A percentile compares a stretch with the other conserved stretches of the same genome.
phyloP scores from a whole-genome alignment of 2,329 filamentous ascomycete species.

The Biscogniauxia marginata region DNA sequence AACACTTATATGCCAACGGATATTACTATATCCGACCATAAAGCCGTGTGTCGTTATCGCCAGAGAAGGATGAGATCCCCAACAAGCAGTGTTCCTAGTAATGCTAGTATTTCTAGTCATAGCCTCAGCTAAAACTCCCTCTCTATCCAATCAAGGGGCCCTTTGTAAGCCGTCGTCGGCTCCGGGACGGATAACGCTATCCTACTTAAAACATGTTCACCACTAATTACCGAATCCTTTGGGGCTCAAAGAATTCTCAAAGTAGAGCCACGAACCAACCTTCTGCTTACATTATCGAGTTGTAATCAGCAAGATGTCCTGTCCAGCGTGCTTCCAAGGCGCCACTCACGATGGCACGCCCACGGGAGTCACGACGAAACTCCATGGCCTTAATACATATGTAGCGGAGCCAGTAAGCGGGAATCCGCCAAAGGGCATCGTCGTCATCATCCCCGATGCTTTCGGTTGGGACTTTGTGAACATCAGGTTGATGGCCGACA shows the following conservation, averaged over 20 bases:
- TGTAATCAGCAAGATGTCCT: slow-evolving; percentile 16
- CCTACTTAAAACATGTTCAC: neutral
- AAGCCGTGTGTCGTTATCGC: neutral
- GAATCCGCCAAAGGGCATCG: slow-evolving; percentile 41
- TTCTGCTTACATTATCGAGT: neutral
- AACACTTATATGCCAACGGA: neutral
- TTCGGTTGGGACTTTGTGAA: slow-evolving; percentile 57
- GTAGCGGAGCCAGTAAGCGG: slow-evolving; percentile 39
- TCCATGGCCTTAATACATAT: slow-evolving; percentile 51
- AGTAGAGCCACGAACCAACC: neutral
- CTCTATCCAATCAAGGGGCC: neutral
- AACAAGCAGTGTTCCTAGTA: neutral
- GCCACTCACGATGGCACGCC: slow-evolving; percentile 43
- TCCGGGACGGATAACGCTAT: neutral
- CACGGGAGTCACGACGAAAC: slow-evolving; percentile 41
- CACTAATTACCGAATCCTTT: neutral
- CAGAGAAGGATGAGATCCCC: neutral
- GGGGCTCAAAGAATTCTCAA: neutral
- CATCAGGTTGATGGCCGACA: slow-evolving; percentile 51
- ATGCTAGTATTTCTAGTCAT: neutral
- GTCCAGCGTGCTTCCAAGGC: slow-evolving; percentile 45
- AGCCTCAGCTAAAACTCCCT: neutral
- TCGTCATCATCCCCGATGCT: slow-evolving; percentile 54
- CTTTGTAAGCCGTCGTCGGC: neutral
- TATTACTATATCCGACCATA: neutral